Conservation (phyloP, 2,329 filamentous ascomycete genomes). For the Xylariaceae sp. region DNA sequence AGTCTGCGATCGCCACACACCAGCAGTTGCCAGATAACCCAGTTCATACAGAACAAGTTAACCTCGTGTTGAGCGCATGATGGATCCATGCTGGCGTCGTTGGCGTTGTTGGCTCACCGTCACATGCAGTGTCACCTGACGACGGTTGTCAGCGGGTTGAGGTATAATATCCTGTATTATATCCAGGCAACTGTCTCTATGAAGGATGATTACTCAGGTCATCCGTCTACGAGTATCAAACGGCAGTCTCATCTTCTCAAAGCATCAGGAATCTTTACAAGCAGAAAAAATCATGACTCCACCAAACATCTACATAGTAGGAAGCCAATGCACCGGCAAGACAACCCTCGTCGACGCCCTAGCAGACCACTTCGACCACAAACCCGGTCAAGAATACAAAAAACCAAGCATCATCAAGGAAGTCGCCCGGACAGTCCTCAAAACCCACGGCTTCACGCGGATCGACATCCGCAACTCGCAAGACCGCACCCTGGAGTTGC, state of each 20-base stretch:
- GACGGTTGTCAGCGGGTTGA: neutral
- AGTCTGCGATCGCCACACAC: no score
- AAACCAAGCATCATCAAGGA: conserved; percentile 7
- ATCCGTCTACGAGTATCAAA: no score
- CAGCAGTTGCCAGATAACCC: no score
- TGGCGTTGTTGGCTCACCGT: neutral
- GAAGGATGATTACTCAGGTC: no score
- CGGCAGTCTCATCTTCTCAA: no score
- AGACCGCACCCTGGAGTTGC: neutral
- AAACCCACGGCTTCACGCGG: conserved; percentile 1
- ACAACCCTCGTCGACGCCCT: conserved; percentile 9
- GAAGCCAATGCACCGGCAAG: conserved; percentile 13
- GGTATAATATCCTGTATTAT: neutral
- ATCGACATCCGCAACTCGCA: conserved; percentile 8
- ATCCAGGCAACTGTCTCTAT: neutral
- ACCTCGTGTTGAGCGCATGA: neutral
- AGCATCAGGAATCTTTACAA: neutral
- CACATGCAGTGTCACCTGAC: neutral
- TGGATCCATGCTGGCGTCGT: neutral
- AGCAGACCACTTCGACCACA: neutral
- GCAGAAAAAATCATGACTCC: neutral
- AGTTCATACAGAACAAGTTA: neutral
- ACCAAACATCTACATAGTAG: conserved; percentile 14
- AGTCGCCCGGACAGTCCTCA: conserved; percentile 5
- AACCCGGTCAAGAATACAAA: neutral